These are phyloP conservation scores for Coffea humblotiana DNA, from an alignment of 305 asterid species.

Conservation along the genomic window DNA sequence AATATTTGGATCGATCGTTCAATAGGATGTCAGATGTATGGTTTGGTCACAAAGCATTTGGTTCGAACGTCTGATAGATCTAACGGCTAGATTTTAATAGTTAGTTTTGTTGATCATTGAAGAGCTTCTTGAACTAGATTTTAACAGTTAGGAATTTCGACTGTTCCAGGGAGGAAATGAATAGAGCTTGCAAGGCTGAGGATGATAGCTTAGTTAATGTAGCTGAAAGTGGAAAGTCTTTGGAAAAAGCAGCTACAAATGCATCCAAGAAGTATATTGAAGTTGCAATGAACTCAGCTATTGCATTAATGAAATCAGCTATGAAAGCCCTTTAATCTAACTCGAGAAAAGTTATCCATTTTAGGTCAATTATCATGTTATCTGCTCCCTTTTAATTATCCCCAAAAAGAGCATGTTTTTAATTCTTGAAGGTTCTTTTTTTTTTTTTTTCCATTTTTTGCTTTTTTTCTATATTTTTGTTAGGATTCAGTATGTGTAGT, in stretches of 20 bases:
- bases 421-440: too few relatives aligned
- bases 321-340: slow-evolving; percentile 45
- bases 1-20: too few relatives aligned
- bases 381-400: not conserved
- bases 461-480: too few relatives aligned
- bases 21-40: too few relatives aligned
- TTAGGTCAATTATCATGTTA: slow-evolving; percentile 20
- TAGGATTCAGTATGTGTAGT: too few relatives aligned
- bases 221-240: slow-evolving; percentile 53
- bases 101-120: too few relatives aligned
- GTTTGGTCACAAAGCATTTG: too few relatives aligned
- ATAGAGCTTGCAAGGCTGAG: slow-evolving; percentile 38
- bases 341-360: slow-evolving; percentile 79
- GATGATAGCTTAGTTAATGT: slow-evolving; percentile 38
- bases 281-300: slow-evolving; percentile 62
- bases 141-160: slow-evolving; percentile 39
- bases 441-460: too few relatives aligned
- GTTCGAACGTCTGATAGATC: too few relatives aligned
- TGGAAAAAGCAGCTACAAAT: slow-evolving; percentile 57
- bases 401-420: not conserved
- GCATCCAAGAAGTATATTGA: slow-evolving; percentile 77
- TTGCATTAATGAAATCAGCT: slow-evolving; percentile 77
- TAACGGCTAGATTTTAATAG: too few relatives aligned
- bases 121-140: too few relatives aligned
- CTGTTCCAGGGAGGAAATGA: slow-evolving; percentile 74